Conservation (phyloP, 2,329 filamentous ascomycete species). For the Paraconiothyrium sp. region DNA sequence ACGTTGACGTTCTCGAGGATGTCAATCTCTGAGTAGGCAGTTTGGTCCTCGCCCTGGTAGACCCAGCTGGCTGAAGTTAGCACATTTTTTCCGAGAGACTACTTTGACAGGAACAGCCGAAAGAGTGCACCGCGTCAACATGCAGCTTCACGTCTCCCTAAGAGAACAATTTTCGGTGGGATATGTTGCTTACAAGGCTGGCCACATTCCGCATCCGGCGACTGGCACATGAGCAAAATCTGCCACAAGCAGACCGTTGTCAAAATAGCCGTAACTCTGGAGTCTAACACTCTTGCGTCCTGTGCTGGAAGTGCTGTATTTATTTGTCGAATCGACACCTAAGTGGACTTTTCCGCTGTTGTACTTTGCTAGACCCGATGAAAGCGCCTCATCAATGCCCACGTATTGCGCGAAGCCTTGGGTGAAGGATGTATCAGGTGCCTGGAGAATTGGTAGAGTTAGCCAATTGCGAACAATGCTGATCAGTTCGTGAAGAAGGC, state of each 20-base stretch:
- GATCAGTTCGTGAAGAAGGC: background rate
- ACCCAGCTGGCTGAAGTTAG: constrained; percentile 37
- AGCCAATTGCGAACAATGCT: background rate
- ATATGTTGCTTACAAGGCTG: constrained; percentile 35
- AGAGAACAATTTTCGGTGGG: no score
- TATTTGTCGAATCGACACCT: constrained; percentile 34
- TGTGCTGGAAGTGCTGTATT: constrained; percentile 16
- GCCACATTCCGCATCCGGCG: constrained; percentile 42
- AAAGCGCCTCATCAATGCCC: constrained; percentile 27
- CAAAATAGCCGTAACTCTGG: constrained; percentile 30
- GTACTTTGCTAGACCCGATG: constrained; percentile 27
- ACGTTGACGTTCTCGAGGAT: constrained; percentile 17
- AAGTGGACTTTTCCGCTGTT: constrained; percentile 30
- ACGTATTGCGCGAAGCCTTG: constrained; percentile 35
- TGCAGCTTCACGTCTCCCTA: background rate
- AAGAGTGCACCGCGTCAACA: no score
- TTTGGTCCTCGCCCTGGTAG: constrained; percentile 44
- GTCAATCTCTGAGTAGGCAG: constrained; percentile 19
- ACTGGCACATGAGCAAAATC: constrained; percentile 43
- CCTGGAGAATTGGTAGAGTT: background rate
- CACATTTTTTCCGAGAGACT: background rate
- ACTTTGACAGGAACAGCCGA: no score
- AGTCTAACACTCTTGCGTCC: constrained; percentile 39
- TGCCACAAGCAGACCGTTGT: constrained; percentile 37
- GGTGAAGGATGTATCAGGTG: constrained; percentile 22